Evolutionary conservation across 306 rosid genomes (phyloP).

Genomic region (Boehmeria nivea): DNA sequence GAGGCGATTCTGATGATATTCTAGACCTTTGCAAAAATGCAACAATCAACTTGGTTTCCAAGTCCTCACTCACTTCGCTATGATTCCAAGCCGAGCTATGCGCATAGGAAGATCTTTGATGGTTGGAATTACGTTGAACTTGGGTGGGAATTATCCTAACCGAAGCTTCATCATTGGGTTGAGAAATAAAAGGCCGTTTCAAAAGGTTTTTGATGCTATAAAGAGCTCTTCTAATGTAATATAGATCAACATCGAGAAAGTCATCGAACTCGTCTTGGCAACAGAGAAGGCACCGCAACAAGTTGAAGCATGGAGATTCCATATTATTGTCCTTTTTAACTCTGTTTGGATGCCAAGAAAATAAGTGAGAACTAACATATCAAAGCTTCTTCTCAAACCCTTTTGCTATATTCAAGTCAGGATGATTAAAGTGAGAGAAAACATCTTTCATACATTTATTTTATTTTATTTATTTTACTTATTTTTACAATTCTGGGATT

Average conservation of each 20-base stretch:
- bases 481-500: too few relatives aligned
- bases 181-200: background rate
- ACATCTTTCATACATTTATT: too few relatives aligned
- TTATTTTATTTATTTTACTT: too few relatives aligned
- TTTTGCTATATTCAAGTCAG: too few relatives aligned
- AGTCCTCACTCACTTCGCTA: too few relatives aligned
- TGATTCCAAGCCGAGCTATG: too few relatives aligned
- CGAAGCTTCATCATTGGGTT: background rate
- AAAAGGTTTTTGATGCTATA: background rate
- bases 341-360: background rate
- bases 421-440: too few relatives aligned
- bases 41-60: background rate
- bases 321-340: background rate
- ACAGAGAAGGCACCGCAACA: conserved; percentile 18
- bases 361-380: background rate
- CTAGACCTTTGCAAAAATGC: background rate
- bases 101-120: too few relatives aligned
- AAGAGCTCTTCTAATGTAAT: background rate
- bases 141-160: too few relatives aligned
- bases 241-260: background rate
- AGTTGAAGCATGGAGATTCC: background rate
- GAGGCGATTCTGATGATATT: background rate
- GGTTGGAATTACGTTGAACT: too few relatives aligned
- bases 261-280: conserved; percentile 6
- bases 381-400: too few relatives aligned